Conservation (phyloP, 2,329 filamentous ascomycete species). For the Stagonosporopsis chrysanthemi region DNA sequence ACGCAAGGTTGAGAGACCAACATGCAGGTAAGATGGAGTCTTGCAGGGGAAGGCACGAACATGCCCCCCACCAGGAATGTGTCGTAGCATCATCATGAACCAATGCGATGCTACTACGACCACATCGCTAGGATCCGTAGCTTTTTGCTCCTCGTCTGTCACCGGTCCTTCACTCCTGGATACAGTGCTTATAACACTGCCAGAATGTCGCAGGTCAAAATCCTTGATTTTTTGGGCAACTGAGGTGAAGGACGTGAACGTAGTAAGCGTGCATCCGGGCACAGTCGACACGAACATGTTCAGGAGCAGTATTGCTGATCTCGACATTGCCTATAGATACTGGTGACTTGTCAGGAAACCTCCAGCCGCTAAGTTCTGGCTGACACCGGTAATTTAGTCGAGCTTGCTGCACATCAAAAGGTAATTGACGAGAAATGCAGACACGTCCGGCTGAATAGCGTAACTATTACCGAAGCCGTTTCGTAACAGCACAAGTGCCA, state of each 20-base stretch:
- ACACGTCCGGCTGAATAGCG: not conserved
- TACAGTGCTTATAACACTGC: not conserved
- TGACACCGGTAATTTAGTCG: slow-evolving; percentile 12
- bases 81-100: too few relatives aligned
- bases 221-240: slow-evolving; percentile 41
- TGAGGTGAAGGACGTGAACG: slow-evolving; percentile 47
- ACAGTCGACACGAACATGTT: slow-evolving; percentile 46
- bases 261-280: slow-evolving; percentile 46
- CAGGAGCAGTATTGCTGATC: slow-evolving; percentile 15
- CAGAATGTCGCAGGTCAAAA: slow-evolving; percentile 22
- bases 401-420: slow-evolving; percentile 1
- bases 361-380: not conserved
- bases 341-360: slow-evolving; percentile 14
- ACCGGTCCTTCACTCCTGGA: not conserved
- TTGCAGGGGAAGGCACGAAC: too few relatives aligned
- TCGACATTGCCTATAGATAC: slow-evolving; percentile 27
- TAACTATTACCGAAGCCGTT: not conserved
- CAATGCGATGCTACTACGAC: too few relatives aligned
- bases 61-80: too few relatives aligned
- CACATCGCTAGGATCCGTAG: too few relatives aligned
- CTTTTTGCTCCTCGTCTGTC: too few relatives aligned
- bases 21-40: too few relatives aligned
- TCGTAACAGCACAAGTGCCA: not conserved
- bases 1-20: too few relatives aligned
- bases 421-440: not conserved